Percentiles rank a stretch among this genome's conserved stretches.
Conservation (phyloP, 179 eudicot species). For the Spinacia oleracea region DNA sequence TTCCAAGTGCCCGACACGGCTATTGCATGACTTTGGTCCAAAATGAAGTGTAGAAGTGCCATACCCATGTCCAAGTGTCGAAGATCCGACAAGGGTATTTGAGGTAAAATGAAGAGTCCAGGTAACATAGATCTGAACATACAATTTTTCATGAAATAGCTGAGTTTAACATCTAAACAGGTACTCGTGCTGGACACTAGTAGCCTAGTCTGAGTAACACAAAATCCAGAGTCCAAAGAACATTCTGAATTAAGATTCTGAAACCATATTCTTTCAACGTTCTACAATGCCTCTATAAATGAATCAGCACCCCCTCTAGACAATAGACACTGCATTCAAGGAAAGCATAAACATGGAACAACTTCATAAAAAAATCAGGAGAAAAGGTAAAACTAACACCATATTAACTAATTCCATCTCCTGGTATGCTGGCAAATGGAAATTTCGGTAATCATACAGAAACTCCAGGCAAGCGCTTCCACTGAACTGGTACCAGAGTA, state of each 20-base stretch:
- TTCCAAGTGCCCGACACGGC: too few relatives aligned
- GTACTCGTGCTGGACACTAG: neutral
- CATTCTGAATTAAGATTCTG: neutral
- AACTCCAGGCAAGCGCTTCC: conserved; percentile 5
- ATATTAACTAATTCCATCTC: neutral
- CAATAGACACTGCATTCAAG: neutral
- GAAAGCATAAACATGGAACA: neutral
- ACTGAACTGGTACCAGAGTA: neutral
- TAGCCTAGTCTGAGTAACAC: neutral
- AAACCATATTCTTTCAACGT: neutral
- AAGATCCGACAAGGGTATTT: too few relatives aligned
- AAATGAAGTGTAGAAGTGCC: too few relatives aligned
- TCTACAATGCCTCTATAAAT: neutral
- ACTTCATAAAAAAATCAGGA: neutral
- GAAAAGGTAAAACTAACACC: neutral
- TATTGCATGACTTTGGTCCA: too few relatives aligned
- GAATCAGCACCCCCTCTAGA: neutral
- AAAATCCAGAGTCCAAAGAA: neutral
- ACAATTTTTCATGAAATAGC: neutral
- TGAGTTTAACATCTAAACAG: neutral
- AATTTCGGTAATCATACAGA: neutral
- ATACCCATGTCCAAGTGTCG: too few relatives aligned
- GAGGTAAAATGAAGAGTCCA: too few relatives aligned
- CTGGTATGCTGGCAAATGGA: neutral
- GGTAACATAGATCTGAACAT: neutral